These are phyloP conservation scores for Cicer arietinum DNA, from an alignment of 306 rosid genomes.

Conservation along the genomic window DNA sequence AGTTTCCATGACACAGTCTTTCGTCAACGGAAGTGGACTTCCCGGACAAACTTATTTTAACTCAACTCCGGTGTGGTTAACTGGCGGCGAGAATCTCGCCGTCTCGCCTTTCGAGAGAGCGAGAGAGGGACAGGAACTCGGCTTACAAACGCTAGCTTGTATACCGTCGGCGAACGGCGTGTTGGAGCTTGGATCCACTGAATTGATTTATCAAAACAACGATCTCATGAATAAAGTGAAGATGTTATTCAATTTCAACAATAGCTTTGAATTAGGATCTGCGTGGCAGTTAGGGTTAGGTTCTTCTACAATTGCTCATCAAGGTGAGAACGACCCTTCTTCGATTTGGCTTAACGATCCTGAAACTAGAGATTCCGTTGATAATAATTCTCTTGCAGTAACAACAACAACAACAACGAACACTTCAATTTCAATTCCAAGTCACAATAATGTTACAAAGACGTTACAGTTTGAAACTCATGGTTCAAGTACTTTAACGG, in stretches of 20 bases:
- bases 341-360: constrained; percentile 79
- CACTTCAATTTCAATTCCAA: constrained; percentile 36
- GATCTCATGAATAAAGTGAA: constrained; percentile 85
- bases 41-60: constrained; percentile 72
- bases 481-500: constrained; percentile 65
- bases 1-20: constrained; percentile 90
- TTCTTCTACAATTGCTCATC: constrained; percentile 49
- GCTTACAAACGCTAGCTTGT: constrained; percentile 77
- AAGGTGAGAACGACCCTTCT: constrained; percentile 86
- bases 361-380: constrained; percentile 62
- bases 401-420: constrained; percentile 16
- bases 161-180: constrained; percentile 82
- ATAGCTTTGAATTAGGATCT: constrained; percentile 56
- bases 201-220: constrained; percentile 60
- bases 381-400: constrained; percentile 13
- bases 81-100: constrained; percentile 61
- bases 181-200: constrained; percentile 86
- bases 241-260: constrained; percentile 76
- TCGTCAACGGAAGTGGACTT: constrained; percentile 67
- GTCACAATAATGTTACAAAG: constrained; percentile 40
- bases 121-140: constrained; percentile 65
- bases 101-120: constrained; percentile 74
- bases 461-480: constrained; percentile 64
- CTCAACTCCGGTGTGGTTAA: constrained; percentile 72
- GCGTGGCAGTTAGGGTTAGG: constrained; percentile 63